These are phyloP conservation scores for Ustilago crameri DNA, from an alignment of 1,284 basidiomycete species.

Conservation along the genomic window DNA sequence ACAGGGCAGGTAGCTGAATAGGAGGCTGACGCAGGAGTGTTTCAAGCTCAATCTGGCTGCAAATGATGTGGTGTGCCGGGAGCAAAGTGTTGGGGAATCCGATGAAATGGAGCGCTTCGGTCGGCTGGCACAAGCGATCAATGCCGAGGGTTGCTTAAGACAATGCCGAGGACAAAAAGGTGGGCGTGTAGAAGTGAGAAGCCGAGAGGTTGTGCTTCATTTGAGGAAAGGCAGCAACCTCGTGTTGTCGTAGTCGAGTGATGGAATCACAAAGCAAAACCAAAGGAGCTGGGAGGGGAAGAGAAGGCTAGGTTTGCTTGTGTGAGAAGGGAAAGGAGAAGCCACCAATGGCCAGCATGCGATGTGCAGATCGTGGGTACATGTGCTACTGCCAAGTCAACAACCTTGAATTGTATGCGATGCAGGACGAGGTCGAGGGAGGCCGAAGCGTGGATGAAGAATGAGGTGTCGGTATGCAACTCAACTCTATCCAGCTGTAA, in stretches of 20 bases:
- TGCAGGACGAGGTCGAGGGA: not conserved
- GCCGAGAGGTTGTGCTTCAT: conserved; percentile 8
- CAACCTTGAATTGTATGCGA: not conserved
- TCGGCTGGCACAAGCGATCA: not conserved
- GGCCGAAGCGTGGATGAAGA: not conserved
- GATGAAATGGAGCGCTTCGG: not conserved
- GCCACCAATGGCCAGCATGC: conserved; percentile 17
- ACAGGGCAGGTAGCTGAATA: too few relatives aligned
- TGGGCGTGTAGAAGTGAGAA: not conserved
- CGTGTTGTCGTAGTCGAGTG: conserved; percentile 1
- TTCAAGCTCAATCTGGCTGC: too few relatives aligned
- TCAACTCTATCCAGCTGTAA: conserved; percentile 1
- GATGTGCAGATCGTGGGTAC: conserved; percentile 23
- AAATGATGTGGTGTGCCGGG: not conserved
- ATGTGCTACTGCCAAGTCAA: conserved; percentile 5
- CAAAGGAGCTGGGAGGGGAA: not conserved
- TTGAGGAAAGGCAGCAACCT: conserved; percentile 4
- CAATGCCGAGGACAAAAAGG: not conserved
- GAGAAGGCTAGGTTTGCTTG: not conserved
- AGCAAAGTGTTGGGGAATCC: not conserved
- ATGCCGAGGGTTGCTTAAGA: not conserved
- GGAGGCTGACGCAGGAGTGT: not conserved
- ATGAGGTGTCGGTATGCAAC: not conserved
- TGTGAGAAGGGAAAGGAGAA: conserved; percentile 2
- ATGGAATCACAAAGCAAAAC: not conserved